These are phyloP conservation scores for Chenopodium suecicum DNA, from an alignment of 148 eudicot genomes.

Conservation along the genomic window DNA sequence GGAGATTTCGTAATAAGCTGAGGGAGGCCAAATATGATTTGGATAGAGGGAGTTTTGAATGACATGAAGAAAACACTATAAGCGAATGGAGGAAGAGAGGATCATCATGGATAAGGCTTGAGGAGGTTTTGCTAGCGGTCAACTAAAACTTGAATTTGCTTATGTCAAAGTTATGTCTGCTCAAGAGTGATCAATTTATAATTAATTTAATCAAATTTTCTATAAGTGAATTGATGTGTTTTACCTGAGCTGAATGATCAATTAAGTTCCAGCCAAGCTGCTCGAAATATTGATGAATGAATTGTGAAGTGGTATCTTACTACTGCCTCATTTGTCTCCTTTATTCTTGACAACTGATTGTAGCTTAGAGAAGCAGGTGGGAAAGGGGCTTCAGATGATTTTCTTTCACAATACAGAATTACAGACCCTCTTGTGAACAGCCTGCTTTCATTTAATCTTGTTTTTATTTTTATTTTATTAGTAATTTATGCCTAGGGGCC, in stretches of 20 bases:
- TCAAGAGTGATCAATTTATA: not conserved
- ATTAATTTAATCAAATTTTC: not conserved
- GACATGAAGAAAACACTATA: too few species aligned
- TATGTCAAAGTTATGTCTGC: not conserved
- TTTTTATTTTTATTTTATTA: too few species aligned
- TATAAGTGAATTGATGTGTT: not conserved
- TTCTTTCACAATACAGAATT: not conserved
- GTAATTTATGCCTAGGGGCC: not conserved
- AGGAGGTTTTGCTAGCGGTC: not conserved
- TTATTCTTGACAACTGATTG: not conserved
- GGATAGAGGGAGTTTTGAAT: too few species aligned
- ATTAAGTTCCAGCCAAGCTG: not conserved
- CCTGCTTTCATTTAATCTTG: not conserved
- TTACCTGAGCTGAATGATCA: not conserved
- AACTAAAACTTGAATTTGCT: not conserved
- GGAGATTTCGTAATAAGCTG: too few species aligned
- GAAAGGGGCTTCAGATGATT: not conserved
- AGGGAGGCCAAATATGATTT: too few species aligned
- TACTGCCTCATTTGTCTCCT: not conserved
- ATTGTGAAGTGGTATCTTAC: not conserved
- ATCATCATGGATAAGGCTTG: too few species aligned
- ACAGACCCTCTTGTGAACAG: not conserved
- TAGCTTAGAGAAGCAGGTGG: not conserved
- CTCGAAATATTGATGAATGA: not conserved
- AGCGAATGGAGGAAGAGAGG: too few species aligned